Conservation (phyloP, 495 filamentous ascomycete species). For the Penicillium angulare region DNA sequence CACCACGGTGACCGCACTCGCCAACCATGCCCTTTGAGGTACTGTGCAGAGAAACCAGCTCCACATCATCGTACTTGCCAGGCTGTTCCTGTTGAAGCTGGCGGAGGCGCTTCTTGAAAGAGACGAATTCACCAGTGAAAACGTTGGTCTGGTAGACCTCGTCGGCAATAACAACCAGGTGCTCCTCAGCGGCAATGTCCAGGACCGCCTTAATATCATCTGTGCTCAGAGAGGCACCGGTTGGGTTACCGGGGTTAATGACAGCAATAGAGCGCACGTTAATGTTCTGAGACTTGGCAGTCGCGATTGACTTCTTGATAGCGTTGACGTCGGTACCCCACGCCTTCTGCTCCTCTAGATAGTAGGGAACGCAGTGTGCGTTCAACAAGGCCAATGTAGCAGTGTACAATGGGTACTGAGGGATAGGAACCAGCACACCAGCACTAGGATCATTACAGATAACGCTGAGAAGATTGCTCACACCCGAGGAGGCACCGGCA, state of each 20-base stretch:
- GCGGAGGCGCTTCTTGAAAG: slow-evolving; percentile 87
- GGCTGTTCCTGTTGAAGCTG: slow-evolving; percentile 74
- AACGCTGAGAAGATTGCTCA: slow-evolving; percentile 86
- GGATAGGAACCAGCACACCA: slow-evolving; percentile 91
- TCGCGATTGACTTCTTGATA: slow-evolving; percentile 67
- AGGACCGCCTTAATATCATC: slow-evolving; percentile 80
- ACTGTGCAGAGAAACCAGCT: slow-evolving; percentile 83
- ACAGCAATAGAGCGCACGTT: slow-evolving; percentile 91
- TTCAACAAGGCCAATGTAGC: slow-evolving; percentile 85
- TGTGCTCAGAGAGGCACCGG: slow-evolving; percentile 76
- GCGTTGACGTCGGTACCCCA: slow-evolving; percentile 83
- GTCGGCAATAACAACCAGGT: slow-evolving; percentile 86
- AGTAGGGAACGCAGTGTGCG: slow-evolving; percentile 86
- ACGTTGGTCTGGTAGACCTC: slow-evolving; percentile 99
- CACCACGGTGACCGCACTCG: slow-evolving; percentile 95
- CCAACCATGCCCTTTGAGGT: slow-evolving; percentile 97
- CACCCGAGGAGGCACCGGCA: slow-evolving; percentile 87
- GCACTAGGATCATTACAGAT: slow-evolving; percentile 77
- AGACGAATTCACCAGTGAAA: slow-evolving; percentile 87
- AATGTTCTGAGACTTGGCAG: slow-evolving; percentile 70
- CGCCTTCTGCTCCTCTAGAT: slow-evolving; percentile 76
- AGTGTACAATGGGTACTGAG: slow-evolving; percentile 97
- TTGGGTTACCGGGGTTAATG: slow-evolving; percentile 98
- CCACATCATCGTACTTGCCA: slow-evolving; percentile 76
- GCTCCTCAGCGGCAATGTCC: slow-evolving; percentile 79